These are phyloP conservation scores for Prosopis cineraria DNA, from an alignment of 306 rosid genomes.

Conservation along the genomic window DNA sequence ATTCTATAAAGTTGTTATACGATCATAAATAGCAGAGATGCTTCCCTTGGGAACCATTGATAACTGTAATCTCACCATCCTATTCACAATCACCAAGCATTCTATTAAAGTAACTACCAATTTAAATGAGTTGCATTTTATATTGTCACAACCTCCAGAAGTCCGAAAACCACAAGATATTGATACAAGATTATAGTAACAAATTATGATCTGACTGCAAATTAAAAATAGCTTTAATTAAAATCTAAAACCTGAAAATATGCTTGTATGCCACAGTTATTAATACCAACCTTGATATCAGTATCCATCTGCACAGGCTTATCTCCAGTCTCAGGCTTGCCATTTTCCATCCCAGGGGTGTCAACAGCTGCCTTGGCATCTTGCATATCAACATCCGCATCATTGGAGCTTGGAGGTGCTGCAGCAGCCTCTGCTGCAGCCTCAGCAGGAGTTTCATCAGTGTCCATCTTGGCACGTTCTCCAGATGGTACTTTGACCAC, in stretches of 20 bases:
- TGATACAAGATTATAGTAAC: not conserved
- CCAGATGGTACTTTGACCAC: slow-evolving; percentile 61
- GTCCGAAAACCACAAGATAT: not conserved
- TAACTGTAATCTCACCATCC: not conserved
- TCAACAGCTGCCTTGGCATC: slow-evolving; percentile 70
- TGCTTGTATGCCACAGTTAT: not conserved
- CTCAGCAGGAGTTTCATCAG: slow-evolving; percentile 68
- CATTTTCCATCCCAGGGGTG: slow-evolving; percentile 60
- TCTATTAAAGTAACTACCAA: not conserved
- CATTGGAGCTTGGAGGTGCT: slow-evolving; percentile 51
- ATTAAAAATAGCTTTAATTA: not conserved
- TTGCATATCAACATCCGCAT: slow-evolving; percentile 73
- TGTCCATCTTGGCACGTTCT: slow-evolving; percentile 70
- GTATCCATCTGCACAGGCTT: slow-evolving; percentile 86
- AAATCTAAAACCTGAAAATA: not conserved
- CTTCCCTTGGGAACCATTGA: not conserved
- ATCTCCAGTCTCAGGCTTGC: slow-evolving; percentile 66
- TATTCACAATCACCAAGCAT: not conserved
- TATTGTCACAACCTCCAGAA: not conserved
- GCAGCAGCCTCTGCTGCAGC: slow-evolving; percentile 43
- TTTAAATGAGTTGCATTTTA: not conserved
- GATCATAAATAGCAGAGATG: no score
- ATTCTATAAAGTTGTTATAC: no score
- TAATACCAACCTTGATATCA: slow-evolving; percentile 64
- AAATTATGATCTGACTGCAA: not conserved